phyloP scores from a whole-genome alignment of 768 basidiomycete genomes.

The Phlebiopsis flavidoalba region DNA sequence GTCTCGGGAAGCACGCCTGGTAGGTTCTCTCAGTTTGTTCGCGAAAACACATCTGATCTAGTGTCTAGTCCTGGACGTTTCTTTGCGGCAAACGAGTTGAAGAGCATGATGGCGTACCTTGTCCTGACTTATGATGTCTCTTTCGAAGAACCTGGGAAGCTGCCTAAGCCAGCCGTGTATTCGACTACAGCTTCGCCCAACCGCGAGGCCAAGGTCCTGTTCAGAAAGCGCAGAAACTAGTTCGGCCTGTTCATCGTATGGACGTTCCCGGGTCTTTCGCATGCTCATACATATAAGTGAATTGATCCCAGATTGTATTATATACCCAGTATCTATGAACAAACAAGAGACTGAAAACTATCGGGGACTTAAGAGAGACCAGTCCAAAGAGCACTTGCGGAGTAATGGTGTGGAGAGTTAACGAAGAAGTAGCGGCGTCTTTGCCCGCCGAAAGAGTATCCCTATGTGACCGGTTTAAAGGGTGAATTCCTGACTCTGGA shows the following conservation, averaged over 20 bases:
- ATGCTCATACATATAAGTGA: no score
- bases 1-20: conserved; percentile 8
- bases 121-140: conserved; percentile 14
- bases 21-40: neutral
- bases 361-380: no score
- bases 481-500: no score
- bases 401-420: no score
- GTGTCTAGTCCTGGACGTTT: conserved; percentile 5
- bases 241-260: neutral
- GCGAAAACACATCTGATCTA: neutral
- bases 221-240: conserved; percentile 27
- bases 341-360: no score
- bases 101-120: conserved; percentile 6
- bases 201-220: conserved; percentile 21
- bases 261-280: no score
- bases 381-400: no score
- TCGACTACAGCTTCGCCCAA: conserved; percentile 15
- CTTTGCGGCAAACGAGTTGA: conserved; percentile 8
- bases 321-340: no score
- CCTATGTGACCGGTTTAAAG: no score
- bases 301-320: no score
- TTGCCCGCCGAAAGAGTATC: no score
- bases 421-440: no score
- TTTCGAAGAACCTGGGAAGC: conserved; percentile 21
- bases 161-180: conserved; percentile 18